Evolutionary conservation across 164 flowering plant species (phyloP).

Genomic region (Vitis cinerea): DNA sequence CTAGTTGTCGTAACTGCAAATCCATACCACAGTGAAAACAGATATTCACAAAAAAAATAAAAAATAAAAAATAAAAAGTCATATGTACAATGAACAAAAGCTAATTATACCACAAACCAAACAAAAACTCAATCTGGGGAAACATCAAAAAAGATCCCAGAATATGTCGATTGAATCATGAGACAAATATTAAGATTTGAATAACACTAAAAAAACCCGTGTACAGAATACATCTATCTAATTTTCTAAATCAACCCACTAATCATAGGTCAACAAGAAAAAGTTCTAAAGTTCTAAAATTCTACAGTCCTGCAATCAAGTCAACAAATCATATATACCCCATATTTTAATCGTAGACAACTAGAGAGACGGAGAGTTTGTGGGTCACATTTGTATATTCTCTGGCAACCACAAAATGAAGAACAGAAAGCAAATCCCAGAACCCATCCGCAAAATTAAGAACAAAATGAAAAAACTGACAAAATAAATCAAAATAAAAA

Average conservation of each 20-base stretch:
- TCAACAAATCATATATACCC: not conserved
- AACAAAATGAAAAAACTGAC: not conserved
- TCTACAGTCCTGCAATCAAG: not conserved
- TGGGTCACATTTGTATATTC: not conserved
- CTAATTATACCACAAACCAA: not conserved
- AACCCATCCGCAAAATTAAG: not conserved
- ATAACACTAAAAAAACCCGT: not conserved
- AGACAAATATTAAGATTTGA: not conserved
- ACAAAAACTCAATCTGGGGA: not conserved
- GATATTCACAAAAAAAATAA: conserved; percentile 2
- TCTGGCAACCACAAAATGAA: not conserved
- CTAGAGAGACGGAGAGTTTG: not conserved
- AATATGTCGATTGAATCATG: not conserved
- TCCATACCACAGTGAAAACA: not conserved
- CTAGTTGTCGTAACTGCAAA: conserved; percentile 40
- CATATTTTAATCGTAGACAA: not conserved
- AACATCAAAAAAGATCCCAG: not conserved
- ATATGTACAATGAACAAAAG: not conserved
- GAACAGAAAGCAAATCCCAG: too few relatives aligned
- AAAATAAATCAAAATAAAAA: too few relatives aligned
- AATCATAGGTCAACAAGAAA: not conserved
- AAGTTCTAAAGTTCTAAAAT: not conserved
- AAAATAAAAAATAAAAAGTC: not conserved
- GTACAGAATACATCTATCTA: not conserved
- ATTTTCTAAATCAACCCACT: not conserved